Evolutionary conservation across 257 asterid genomes (phyloP), one percentile per base, ranked within the genome.

Genomic region (Jasminum sambac): DNA sequence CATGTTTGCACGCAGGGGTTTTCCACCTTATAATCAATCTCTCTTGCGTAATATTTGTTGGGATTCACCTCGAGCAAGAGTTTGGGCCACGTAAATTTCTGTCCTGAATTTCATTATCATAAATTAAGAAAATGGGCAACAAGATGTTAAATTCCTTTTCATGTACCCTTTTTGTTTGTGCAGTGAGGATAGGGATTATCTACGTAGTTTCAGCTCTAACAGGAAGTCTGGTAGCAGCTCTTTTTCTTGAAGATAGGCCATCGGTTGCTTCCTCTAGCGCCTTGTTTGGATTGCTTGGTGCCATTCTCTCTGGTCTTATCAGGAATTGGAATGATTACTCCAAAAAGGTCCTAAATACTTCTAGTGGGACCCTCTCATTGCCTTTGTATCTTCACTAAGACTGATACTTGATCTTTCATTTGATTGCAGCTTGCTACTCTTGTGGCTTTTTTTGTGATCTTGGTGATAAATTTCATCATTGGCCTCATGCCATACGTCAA

Each of bases 1-100:
- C 91, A 21, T 88, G 88, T 84, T 80, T 93, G 79, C 98, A 93
- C 69, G 96, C 89, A 39, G 96, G 97, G 67, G 38, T 93, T 76
- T 81, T 92, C 78, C 98, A 92, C 80, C 83, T 92, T 52, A 63
- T 90, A 78, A 67, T 88, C 74, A 87, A 81, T 69, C 85, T 92
- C 80, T 76, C 86, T 26, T 65, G 93, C 73, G 74, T 88, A 34
- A 62, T 87, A 67, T 90, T 87, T 67, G 90, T 92, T 63, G 97
- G 98, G 69, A 50, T 92, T 84, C 95, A 87, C 80, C 46, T 93
- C 77, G 98, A 88, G 85, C 97, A 90, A 74, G 98, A 93, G 84
- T 93, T 90, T 77, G 97, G 97, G 67, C 74, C 98, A 74, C 48
- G 98, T 89, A 86, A 78, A 10, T 39, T 60, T 48, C 76, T 17